Evolutionary conservation across 768 basidiomycete species (phyloP).

Genomic region (Austroboletus eburneus): DNA sequence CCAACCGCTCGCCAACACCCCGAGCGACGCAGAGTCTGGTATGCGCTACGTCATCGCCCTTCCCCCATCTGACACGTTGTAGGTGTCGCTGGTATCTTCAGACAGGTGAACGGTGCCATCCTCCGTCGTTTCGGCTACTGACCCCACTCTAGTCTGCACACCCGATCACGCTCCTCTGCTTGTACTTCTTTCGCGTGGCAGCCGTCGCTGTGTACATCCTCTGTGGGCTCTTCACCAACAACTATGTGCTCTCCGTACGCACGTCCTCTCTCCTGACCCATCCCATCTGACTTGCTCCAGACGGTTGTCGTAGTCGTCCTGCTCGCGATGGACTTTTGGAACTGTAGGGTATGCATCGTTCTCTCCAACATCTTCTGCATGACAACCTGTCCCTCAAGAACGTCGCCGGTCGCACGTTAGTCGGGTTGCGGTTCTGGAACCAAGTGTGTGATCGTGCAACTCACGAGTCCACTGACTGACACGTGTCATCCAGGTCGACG

Average conservation of each 20-base stretch:
- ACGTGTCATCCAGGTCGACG: slow-evolving; percentile 65
- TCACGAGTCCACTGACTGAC: not conserved
- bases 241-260: slow-evolving; percentile 90
- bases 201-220: slow-evolving; percentile 93
- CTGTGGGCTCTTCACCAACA: slow-evolving; percentile 84
- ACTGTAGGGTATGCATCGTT: slow-evolving; percentile 64
- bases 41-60: slow-evolving; percentile 1
- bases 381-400: slow-evolving; percentile 50
- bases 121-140: slow-evolving; percentile 9
- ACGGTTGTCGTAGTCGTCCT: slow-evolving; percentile 92
- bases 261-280: not conserved
- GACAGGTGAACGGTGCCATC: slow-evolving; percentile 48
- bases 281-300: slow-evolving; percentile 30
- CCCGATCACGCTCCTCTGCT: slow-evolving; percentile 77
- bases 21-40: slow-evolving; percentile 77
- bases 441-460: slow-evolving; percentile 45
- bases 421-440: slow-evolving; percentile 97
- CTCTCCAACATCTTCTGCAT: not conserved
- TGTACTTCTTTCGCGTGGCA: slow-evolving; percentile 82
- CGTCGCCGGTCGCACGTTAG: slow-evolving; percentile 88
- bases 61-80: slow-evolving; percentile 2
- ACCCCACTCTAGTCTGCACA: slow-evolving; percentile 61
- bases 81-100: slow-evolving; percentile 75
- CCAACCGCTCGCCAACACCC: slow-evolving; percentile 51
- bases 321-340: slow-evolving; percentile 98